These are phyloP conservation scores for Pezicula rhizophila DNA, from an alignment of 2,329 filamentous ascomycete species.

Conservation along the genomic window DNA sequence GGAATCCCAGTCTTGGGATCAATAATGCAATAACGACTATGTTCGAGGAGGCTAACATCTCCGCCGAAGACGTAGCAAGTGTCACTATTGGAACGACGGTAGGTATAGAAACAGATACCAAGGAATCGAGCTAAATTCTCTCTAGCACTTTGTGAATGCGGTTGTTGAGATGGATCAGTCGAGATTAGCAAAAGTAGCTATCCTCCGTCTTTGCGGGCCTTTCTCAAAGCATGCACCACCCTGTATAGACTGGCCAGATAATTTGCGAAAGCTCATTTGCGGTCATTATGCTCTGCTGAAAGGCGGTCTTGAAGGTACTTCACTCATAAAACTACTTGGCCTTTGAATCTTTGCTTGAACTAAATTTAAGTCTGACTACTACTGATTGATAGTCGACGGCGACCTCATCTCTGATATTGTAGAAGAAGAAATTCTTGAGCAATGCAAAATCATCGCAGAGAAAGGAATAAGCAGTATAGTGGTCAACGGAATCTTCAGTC, in stretches of 20 bases:
- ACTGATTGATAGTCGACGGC: conserved; percentile 6
- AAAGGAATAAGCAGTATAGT: conserved; percentile 40
- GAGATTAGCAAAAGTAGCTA: conserved; percentile 44
- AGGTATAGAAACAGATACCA: neutral
- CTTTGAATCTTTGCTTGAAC: too few relatives aligned
- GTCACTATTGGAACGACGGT: conserved; percentile 29
- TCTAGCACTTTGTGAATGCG: conserved; percentile 49
- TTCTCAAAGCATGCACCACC: conserved; percentile 36
- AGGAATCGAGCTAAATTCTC: neutral
- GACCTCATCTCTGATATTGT: conserved; percentile 12
- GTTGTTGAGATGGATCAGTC: conserved; percentile 47
- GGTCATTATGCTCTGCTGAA: conserved; percentile 39
- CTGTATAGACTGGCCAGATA: conserved; percentile 45
- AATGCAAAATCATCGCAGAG: conserved; percentile 11
- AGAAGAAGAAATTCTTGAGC: conserved; percentile 5
- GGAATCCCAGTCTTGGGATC: conserved; percentile 17
- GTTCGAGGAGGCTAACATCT: conserved; percentile 13
- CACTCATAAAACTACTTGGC: neutral
- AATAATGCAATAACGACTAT: conserved; percentile 16
- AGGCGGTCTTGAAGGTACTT: conserved; percentile 39
- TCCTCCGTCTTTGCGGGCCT: conserved; percentile 47
- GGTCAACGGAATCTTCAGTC: conserved; percentile 46
- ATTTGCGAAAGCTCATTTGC: conserved; percentile 41
- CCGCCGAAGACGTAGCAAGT: conserved; percentile 25
- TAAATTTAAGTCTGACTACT: too few relatives aligned